These are phyloP conservation scores for Lepidium africanum DNA, from an alignment of 345 rosid species.

Conservation along the genomic window DNA sequence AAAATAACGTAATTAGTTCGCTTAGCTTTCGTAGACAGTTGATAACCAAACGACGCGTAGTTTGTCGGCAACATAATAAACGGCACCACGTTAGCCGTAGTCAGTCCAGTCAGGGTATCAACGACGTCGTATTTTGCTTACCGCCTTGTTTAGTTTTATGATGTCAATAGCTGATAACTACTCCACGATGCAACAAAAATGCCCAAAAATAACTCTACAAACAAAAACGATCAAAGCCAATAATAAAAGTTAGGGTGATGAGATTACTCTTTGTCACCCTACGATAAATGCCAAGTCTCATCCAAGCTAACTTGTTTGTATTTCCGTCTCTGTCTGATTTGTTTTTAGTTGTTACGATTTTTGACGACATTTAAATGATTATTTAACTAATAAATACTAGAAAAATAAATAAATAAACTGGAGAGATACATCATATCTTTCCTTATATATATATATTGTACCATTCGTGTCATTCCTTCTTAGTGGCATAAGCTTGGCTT, in stretches of 20 bases:
- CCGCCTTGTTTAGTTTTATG: neutral
- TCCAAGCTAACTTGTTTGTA: slow-evolving; percentile 4
- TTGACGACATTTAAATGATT: neutral
- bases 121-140: neutral
- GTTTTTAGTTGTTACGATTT: neutral
- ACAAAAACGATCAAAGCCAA: neutral
- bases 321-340: neutral
- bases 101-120: neutral
- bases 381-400: neutral
- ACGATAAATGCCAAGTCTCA: slow-evolving; percentile 5
- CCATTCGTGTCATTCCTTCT: slow-evolving; percentile 7
- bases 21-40: neutral
- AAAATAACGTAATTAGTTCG: slow-evolving; percentile 11
- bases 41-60: slow-evolving; percentile 15
- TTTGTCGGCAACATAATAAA: slow-evolving; percentile 20
- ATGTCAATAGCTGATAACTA: slow-evolving; percentile 6
- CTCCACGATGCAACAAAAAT: neutral
- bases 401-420: neutral
- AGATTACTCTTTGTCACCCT: neutral
- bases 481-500: slow-evolving; percentile 24
- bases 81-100: slow-evolving; percentile 13
- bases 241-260: neutral
- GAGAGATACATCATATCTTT: slow-evolving; percentile 23
- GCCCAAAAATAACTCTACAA: neutral
- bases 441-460: neutral